phyloP scores from a whole-genome alignment of 441 rosid species.

The Isatis lusitanica region DNA sequence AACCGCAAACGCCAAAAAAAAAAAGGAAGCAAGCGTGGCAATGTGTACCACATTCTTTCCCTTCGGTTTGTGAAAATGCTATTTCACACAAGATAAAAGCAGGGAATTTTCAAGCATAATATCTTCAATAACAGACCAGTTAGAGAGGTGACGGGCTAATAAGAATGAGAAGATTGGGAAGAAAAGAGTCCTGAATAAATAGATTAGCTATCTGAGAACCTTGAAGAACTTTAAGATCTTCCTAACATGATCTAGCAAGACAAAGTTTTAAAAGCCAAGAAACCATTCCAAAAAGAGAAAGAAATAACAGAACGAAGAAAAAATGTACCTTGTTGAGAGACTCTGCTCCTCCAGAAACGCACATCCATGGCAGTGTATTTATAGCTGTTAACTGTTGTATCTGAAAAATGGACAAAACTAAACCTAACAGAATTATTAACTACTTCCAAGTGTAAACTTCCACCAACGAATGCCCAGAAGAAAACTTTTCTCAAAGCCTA shows the following conservation, averaged over 20 bases:
- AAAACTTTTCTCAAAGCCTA: constrained; percentile 9
- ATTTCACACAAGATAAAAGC: no score
- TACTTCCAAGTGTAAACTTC: constrained; percentile 1
- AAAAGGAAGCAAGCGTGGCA: not conserved
- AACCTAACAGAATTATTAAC: not conserved
- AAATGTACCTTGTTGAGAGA: constrained; percentile 25
- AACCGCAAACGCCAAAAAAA: not conserved
- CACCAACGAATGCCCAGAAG: not conserved
- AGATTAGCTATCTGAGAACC: not conserved
- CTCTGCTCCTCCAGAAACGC: constrained; percentile 14
- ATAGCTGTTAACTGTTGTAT: not conserved
- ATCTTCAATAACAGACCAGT: not conserved
- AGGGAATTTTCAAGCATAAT: not conserved
- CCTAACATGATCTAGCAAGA: not conserved
- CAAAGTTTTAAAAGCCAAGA: not conserved
- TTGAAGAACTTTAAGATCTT: not conserved
- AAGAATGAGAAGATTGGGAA: not conserved
- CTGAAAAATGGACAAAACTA: constrained; percentile 14
- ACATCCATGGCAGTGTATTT: constrained; percentile 1
- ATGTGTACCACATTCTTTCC: not conserved
- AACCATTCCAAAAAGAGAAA: not conserved
- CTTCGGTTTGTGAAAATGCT: no score
- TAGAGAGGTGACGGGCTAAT: not conserved
- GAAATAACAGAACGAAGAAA: not conserved
- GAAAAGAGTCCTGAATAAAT: not conserved